Evolutionary conservation across 352 stramenopile species (phyloP).

Genomic region (Phytophthora fragariae): DNA sequence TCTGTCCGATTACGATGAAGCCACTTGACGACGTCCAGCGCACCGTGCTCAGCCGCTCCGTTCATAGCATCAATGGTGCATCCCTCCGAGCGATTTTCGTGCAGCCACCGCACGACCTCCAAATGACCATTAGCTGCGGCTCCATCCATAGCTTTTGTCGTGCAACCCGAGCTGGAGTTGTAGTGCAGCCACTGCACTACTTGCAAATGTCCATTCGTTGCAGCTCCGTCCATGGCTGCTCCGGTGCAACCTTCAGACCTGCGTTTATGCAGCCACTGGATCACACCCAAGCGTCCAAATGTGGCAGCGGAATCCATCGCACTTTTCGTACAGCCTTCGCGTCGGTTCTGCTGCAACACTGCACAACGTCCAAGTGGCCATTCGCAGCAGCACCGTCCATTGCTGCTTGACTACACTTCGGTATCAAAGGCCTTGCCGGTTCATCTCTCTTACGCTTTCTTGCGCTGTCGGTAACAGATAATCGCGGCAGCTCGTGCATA

Average conservation of each 20-base stretch:
- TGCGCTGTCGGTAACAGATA: not conserved
- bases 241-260: not conserved
- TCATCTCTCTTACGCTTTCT: not conserved
- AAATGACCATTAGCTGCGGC: not conserved
- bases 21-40: not conserved
- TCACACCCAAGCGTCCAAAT: not conserved
- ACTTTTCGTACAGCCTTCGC: not conserved
- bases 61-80: not conserved
- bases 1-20: not conserved
- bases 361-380: not conserved
- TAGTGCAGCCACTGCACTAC: constrained; percentile 3
- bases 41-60: not conserved
- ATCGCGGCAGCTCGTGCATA: not conserved
- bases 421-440: no score
- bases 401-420: not conserved
- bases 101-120: not conserved
- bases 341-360: not conserved
- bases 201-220: not conserved
- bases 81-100: not conserved
- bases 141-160: not conserved
- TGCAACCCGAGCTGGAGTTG: not conserved
- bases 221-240: not conserved
- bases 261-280: not conserved
- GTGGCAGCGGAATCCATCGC: not conserved
- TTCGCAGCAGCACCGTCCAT: not conserved